These are phyloP conservation scores for Cryphonectria japonica DNA, from an alignment of 2,329 filamentous ascomycete species.

Conservation along the genomic window DNA sequence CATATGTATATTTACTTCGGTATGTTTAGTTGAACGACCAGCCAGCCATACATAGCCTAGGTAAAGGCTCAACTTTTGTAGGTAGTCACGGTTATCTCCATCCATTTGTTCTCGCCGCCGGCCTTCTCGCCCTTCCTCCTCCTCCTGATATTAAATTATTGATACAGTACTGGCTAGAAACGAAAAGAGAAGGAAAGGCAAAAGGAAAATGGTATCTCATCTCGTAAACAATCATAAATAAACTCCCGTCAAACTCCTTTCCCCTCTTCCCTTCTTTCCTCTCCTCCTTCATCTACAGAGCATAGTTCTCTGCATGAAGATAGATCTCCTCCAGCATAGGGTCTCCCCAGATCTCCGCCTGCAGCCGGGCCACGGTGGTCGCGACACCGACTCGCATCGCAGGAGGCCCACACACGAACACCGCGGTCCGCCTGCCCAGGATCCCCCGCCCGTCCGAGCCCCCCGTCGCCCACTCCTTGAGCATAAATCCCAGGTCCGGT, in stretches of 20 bases:
- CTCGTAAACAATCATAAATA: slow-evolving; percentile 7
- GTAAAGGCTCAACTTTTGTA: not conserved
- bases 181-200: slow-evolving; percentile 3
- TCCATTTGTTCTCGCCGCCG: not conserved
- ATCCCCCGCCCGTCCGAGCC: slow-evolving; percentile 67
- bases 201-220: slow-evolving; percentile 26
- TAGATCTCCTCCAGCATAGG: slow-evolving; percentile 85
- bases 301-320: slow-evolving; percentile 94
- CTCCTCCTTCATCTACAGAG: slow-evolving; percentile 59
- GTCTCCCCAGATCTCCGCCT: slow-evolving; percentile 81
- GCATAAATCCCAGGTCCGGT: slow-evolving; percentile 84
- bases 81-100: not conserved
- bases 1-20: not conserved
- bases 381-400: slow-evolving; percentile 86
- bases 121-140: not conserved
- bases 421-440: slow-evolving; percentile 80
- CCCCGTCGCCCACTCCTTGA: slow-evolving; percentile 79
- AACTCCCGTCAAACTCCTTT: not conserved
- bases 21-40: not conserved
- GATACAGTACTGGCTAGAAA: slow-evolving; percentile 9
- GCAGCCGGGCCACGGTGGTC: slow-evolving; percentile 80
- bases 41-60: not conserved
- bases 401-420: slow-evolving; percentile 91
- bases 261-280: not conserved
- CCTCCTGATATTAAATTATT: slow-evolving; percentile 13